Conservation (phyloP, 768 basidiomycete genomes). For the Sporobolomyces phaffii region DNA sequence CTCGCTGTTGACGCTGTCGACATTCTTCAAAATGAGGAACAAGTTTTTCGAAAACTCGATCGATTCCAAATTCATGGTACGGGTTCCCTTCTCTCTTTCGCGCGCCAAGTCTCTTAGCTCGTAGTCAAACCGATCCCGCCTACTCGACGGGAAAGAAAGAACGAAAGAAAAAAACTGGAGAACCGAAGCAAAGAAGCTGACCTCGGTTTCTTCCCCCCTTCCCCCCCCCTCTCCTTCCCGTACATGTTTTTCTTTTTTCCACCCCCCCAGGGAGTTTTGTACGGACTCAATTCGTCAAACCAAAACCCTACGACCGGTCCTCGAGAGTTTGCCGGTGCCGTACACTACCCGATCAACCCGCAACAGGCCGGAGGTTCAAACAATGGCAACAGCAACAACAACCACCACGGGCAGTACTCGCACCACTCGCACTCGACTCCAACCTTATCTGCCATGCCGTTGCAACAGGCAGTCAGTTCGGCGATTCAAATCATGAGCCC, state of each 20-base stretch:
- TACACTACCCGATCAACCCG: slow-evolving; percentile 33
- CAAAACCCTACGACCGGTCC: slow-evolving; percentile 20
- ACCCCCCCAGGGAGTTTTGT: slow-evolving; percentile 34
- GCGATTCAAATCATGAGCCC: slow-evolving; percentile 37
- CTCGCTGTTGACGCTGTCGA: slow-evolving; percentile 81
- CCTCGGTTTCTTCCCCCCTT: too few species aligned
- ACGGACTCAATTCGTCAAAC: slow-evolving; percentile 34
- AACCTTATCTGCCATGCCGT: slow-evolving; percentile 22
- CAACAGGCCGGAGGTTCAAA: slow-evolving; percentile 3
- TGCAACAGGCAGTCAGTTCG: slow-evolving; percentile 6
- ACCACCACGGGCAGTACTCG: neutral
- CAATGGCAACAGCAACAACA: neutral
- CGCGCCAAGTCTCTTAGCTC: neutral
- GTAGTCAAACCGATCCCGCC: too few species aligned
- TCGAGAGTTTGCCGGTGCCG: slow-evolving; percentile 32
- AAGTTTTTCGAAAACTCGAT: slow-evolving; percentile 84
- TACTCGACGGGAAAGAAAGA: too few species aligned
- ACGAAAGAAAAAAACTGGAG: too few species aligned
- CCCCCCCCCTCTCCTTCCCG: neutral
- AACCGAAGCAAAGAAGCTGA: too few species aligned
- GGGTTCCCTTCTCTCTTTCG: neutral
- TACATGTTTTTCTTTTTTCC: too few species aligned
- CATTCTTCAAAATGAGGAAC: slow-evolving; percentile 93
- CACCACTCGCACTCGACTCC: slow-evolving; percentile 6
- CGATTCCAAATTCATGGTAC: slow-evolving; percentile 55